phyloP scores from a whole-genome alignment of 495 filamentous ascomycete species.

The Ascodesmis nigricans region DNA sequence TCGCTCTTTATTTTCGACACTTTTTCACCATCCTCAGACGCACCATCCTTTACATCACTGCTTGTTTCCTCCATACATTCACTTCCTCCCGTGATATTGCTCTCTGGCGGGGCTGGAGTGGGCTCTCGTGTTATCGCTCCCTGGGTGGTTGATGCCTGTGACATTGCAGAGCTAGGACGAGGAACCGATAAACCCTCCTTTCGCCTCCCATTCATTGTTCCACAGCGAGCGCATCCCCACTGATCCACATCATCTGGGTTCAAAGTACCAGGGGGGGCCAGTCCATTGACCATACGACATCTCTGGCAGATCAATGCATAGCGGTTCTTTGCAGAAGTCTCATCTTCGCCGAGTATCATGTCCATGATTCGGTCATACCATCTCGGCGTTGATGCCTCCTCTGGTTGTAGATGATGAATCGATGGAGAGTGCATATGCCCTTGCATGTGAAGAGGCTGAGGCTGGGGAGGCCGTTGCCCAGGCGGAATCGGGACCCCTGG shows the following conservation, averaged over 20 bases:
- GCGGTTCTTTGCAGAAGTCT: conserved; percentile 75
- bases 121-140: too few relatives aligned
- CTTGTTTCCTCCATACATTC: too few relatives aligned
- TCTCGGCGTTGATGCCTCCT: conserved; percentile 32
- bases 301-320: conserved; percentile 64
- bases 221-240: conserved; percentile 78
- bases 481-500: conserved; percentile 6
- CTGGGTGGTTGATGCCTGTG: too few relatives aligned
- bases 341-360: conserved; percentile 82
- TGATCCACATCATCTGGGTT: conserved; percentile 56
- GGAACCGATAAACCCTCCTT: too few relatives aligned
- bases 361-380: conserved; percentile 95
- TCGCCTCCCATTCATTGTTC: conserved; percentile 49
- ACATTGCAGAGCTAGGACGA: too few relatives aligned
- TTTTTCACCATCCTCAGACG: conserved; percentile 1
- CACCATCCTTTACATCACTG: too few relatives aligned
- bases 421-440: conserved; percentile 17
- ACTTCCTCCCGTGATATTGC: too few relatives aligned
- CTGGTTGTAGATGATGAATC: conserved; percentile 22
- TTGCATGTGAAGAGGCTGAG: conserved; percentile 6
- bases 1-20: too few relatives aligned
- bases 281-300: conserved; percentile 84
- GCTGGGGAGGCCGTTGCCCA: conserved; percentile 7
- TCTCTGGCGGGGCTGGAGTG: too few relatives aligned
- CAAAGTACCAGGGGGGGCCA: conserved; percentile 73